Percentiles rank a stretch among this genome's conserved stretches.
Evolutionary conservation across 805 yeast genomes (phyloP).

Genomic region (Candida verbasci): DNA sequence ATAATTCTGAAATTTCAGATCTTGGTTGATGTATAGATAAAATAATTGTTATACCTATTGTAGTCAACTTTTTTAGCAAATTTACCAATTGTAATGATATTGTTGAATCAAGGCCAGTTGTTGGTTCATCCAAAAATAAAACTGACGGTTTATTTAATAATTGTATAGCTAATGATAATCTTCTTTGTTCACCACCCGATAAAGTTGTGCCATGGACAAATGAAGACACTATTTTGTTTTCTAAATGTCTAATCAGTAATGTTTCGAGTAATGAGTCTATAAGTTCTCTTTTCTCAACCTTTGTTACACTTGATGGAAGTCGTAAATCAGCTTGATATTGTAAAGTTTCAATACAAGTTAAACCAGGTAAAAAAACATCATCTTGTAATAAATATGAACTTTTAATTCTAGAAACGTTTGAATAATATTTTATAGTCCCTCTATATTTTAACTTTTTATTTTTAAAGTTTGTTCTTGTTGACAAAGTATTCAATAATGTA

Average conservation of each 20-base stretch:
- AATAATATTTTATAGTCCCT: conserved; percentile 38
- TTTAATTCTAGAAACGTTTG: conserved; percentile 15
- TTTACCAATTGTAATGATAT: conserved; percentile 64
- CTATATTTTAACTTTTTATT: conserved; percentile 36
- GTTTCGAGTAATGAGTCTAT: conserved; percentile 60
- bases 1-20: conserved; percentile 63
- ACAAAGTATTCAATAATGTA: conserved; percentile 34
- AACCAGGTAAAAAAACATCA: conserved; percentile 65
- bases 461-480: conserved; percentile 48
- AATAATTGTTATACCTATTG: conserved; percentile 66
- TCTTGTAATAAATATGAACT: conserved; percentile 72
- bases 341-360: conserved; percentile 70
- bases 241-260: conserved; percentile 58
- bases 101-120: conserved; percentile 80
- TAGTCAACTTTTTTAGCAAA: conserved; percentile 48
- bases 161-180: conserved; percentile 76
- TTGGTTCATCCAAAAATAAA: conserved; percentile 80
- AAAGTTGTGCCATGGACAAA: conserved; percentile 50
- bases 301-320: conserved; percentile 44
- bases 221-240: conserved; percentile 28
- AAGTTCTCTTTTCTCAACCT: conserved; percentile 41
- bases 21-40: conserved; percentile 84
- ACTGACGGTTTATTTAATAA: conserved; percentile 72
- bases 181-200: conserved; percentile 84
- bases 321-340: conserved; percentile 68